These are phyloP conservation scores for Aspergillus pseudonomiae DNA, from an alignment of 2,329 filamentous ascomycete species.

Conservation along the genomic window DNA sequence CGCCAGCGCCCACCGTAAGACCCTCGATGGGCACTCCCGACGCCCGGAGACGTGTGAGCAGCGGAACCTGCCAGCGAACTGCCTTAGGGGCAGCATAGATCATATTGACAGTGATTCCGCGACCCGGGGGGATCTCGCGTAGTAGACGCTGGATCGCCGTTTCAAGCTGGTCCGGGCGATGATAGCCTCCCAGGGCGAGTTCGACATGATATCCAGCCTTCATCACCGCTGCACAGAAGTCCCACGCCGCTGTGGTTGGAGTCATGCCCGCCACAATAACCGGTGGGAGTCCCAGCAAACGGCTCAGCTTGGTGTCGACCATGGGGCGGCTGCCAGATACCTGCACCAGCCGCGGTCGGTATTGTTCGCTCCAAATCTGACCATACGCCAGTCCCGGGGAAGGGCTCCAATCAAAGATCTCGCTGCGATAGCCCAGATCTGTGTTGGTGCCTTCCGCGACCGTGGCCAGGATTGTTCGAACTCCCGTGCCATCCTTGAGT, in stretches of 20 bases:
- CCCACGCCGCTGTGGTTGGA: constrained; percentile 82
- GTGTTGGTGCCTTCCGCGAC: constrained; percentile 84
- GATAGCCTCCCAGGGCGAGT: constrained; percentile 86
- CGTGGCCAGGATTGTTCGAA: constrained; percentile 92
- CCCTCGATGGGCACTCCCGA: constrained; percentile 91
- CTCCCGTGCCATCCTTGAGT: constrained; percentile 98
- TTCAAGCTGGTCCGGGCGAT: constrained; percentile 79
- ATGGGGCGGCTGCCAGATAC: constrained; percentile 87
- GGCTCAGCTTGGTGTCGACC: constrained; percentile 95
- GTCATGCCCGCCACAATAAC: constrained; percentile 94
- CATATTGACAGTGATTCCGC: constrained; percentile 85
- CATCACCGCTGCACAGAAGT: constrained; percentile 93
- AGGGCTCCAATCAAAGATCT: constrained; percentile 93
- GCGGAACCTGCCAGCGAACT: constrained; percentile 90
- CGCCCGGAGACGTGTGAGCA: constrained; percentile 76
- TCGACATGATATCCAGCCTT: constrained; percentile 94
- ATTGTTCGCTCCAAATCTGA: constrained; percentile 91
- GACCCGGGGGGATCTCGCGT: constrained; percentile 77
- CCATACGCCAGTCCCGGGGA: constrained; percentile 34
- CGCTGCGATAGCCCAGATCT: constrained; percentile 96
- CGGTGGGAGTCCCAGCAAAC: constrained; percentile 79
- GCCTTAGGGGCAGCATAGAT: constrained; percentile 89
- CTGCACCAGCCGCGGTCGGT: constrained; percentile 85
- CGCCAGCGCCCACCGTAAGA: constrained; percentile 89
- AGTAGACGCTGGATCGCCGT: constrained; percentile 83